Percentiles rank a stretch among this genome's conserved stretches.
Evolutionary conservation across 306 rosid species (phyloP).

Genomic region (Luffa acutangula): DNA sequence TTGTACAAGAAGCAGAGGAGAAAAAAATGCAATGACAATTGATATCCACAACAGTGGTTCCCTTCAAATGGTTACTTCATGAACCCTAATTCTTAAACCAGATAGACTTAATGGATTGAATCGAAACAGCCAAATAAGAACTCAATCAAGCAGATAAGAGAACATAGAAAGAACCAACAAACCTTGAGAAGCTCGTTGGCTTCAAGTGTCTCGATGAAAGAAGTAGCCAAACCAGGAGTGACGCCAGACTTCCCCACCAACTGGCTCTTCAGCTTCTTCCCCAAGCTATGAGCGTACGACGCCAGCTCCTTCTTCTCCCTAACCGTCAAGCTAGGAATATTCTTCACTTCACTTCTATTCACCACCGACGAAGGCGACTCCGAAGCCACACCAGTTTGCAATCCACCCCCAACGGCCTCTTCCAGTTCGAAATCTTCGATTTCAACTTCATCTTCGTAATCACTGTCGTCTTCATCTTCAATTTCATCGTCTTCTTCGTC

Average conservation of each 20-base stretch:
- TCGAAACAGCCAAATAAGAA: background rate
- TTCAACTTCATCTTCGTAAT: conserved; percentile 12
- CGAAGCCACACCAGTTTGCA: conserved; percentile 7
- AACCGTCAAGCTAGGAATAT: conserved; percentile 43
- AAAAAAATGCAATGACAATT: background rate
- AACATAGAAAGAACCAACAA: conserved; percentile 1
- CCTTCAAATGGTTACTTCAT: background rate
- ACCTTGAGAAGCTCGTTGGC: conserved; percentile 94
- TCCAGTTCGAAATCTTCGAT: conserved; percentile 19
- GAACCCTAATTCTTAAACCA: background rate
- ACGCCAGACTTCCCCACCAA: conserved; percentile 87
- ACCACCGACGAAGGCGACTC: conserved; percentile 25
- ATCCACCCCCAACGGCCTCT: conserved; percentile 6
- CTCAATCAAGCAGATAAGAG: background rate
- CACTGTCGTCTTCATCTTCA: conserved; percentile 11
- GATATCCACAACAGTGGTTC: background rate
- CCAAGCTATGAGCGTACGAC: conserved; percentile 79
- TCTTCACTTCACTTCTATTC: conserved; percentile 34
- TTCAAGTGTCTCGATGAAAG: conserved; percentile 80
- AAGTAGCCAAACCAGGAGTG: conserved; percentile 49
- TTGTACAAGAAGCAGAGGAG: background rate
- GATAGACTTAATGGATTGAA: background rate
- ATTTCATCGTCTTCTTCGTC: background rate
- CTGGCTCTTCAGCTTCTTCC: conserved; percentile 80
- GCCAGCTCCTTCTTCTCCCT: conserved; percentile 84